These are phyloP conservation scores for Curvularia hawaiiensis DNA, from an alignment of 2,329 filamentous ascomycete genomes.

Conservation along the genomic window DNA sequence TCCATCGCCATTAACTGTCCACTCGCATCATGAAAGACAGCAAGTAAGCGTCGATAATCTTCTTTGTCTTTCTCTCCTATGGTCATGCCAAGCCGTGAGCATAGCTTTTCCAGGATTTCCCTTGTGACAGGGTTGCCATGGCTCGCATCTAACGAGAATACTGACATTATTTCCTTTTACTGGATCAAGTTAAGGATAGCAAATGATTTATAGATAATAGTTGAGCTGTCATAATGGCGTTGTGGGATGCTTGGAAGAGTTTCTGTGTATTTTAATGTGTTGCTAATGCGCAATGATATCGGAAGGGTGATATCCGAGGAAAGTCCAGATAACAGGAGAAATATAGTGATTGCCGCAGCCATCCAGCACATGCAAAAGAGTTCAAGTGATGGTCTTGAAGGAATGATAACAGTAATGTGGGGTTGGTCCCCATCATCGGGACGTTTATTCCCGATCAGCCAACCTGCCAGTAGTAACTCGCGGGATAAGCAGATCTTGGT, in stretches of 20 bases:
- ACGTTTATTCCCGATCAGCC: slow-evolving; percentile 9
- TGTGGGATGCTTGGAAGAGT: not conserved
- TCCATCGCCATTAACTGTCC: slow-evolving; percentile 46
- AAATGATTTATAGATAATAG: not conserved
- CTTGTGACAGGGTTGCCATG: slow-evolving; percentile 43
- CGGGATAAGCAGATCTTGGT: not conserved
- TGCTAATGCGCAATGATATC: not conserved
- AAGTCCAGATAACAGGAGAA: not conserved
- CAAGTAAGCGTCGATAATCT: slow-evolving; percentile 46
- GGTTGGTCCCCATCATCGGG: slow-evolving; percentile 9
- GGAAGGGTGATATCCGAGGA: too few species aligned
- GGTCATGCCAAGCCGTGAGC: slow-evolving; percentile 39
- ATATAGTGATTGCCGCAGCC: not conserved
- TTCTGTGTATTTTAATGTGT: not conserved
- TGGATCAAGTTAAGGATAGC: not conserved
- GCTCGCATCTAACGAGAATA: slow-evolving; percentile 44
- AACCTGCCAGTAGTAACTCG: not conserved
- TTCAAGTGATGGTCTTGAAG: not conserved
- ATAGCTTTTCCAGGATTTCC: slow-evolving; percentile 40
- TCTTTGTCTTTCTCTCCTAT: slow-evolving; percentile 46
- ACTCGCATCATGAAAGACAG: slow-evolving; percentile 48
- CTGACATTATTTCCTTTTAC: slow-evolving; percentile 39
- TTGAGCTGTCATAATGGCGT: not conserved
- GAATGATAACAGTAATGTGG: slow-evolving; percentile 9
- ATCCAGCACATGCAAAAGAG: not conserved